A percentile compares a stretch with the other conserved stretches of the same genome.
phyloP scores from a whole-genome alignment of 805 yeast species.

The Nakazawaea anatomiae region DNA sequence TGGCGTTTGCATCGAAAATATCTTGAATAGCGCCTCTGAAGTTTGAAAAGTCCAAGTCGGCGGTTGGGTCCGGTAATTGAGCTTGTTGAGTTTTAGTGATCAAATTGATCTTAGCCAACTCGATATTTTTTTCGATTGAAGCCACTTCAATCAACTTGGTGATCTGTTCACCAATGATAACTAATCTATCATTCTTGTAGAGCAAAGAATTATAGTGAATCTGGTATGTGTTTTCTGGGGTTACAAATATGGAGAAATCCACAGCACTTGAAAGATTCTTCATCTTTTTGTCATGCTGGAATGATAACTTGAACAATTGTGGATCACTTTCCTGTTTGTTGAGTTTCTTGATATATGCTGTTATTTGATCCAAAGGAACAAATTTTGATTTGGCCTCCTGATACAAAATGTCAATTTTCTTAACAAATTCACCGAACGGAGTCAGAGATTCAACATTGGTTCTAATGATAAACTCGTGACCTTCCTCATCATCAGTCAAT shows the following conservation, averaged over 20 bases:
- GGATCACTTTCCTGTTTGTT: constrained; percentile 55
- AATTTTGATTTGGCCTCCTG: constrained; percentile 24
- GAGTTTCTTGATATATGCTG: constrained; percentile 39
- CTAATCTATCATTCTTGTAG: constrained; percentile 64
- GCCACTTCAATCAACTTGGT: constrained; percentile 40
- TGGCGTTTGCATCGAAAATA: constrained; percentile 85
- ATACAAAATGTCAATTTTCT: constrained; percentile 37
- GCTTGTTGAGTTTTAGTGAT: constrained; percentile 59
- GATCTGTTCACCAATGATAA: constrained; percentile 69
- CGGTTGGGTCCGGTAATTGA: constrained; percentile 81
- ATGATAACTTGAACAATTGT: constrained; percentile 55
- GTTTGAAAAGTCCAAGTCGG: constrained; percentile 82
- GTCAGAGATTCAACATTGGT: constrained; percentile 49
- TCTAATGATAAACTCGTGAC: constrained; percentile 55
- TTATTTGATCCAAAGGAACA: constrained; percentile 51
- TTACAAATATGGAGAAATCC: constrained; percentile 54
- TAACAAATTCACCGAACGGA: constrained; percentile 48
- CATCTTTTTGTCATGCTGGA: constrained; percentile 35
- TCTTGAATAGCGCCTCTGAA: constrained; percentile 96
- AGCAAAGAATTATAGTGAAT: constrained; percentile 72
- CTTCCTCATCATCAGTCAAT: constrained; percentile 52
- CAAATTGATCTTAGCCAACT: constrained; percentile 58
- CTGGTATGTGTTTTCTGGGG: constrained; percentile 27
- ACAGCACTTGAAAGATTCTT: constrained; percentile 41
- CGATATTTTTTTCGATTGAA: constrained; percentile 27